Base-by-base conservation (phyloP, 192 early-diverging fungal species). In the Coemansia sp. region DNA sequence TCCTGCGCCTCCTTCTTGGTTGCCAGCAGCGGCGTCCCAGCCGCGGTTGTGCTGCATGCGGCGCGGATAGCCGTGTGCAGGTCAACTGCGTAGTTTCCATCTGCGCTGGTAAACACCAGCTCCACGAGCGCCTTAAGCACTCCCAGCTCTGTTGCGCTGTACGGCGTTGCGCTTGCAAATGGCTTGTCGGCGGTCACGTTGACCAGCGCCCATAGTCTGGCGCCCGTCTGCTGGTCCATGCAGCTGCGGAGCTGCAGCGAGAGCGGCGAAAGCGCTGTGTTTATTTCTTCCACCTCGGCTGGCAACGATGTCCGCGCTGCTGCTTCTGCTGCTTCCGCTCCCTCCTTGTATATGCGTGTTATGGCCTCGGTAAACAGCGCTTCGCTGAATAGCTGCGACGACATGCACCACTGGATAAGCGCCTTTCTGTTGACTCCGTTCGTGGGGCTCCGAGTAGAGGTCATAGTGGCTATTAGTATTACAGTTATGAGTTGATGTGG, bases 361-460 rank as follows among this genome's bases (percentile, higher is more conserved):
- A 74, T 40, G 7, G 64, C 42, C 10, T 67, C n/a, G 9, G 56
- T 68, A 3, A 79, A 44, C 43, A 43, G 15, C 15, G 62, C 9
- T 10, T 79, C 77, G 15, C 44, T 68, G 44, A 74, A 79, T 9
- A 74, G 42, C 18, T 68, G 71, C 12, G 71, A 60, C 12, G 77
- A 67, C 77, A 79, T 79, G 65, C 77, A 79, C 77, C 77, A 79
- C 64, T 79, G 77, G 11, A 71, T 61, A 5, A 79, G 61, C 71
- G 72, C 72, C 41, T 69, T 68, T 56, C 44, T 64, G 52, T 67
- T 50, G 9, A 37, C 39, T 6, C 15, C 54, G 32, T 5, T 49
- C 5, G 15, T n/a, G 4, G 48, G 10, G 26, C 26, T 26, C 15
- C 10, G 48, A n/a, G 48, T 6, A 49, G 48, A 16, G 48, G 9